Conservation (phyloP, 345 rosid species). For the Laguncularia racemosa region DNA sequence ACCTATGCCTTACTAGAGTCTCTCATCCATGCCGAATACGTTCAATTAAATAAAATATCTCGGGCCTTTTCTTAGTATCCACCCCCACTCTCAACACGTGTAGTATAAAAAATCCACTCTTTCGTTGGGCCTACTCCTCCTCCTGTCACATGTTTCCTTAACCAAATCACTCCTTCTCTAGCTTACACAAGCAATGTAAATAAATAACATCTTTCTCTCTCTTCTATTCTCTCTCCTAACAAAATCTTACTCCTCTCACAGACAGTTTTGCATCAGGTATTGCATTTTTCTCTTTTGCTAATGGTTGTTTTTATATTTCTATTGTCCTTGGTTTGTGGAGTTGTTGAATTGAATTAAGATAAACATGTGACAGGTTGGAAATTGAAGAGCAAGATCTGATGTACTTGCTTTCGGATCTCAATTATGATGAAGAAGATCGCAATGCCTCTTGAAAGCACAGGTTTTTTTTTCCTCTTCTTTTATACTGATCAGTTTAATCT, state of each 20-base stretch:
- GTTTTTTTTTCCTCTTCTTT: constrained; percentile 10
- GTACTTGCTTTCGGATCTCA: constrained; percentile 45
- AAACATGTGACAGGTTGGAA: constrained; percentile 3
- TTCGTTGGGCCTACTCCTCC: constrained; percentile 8
- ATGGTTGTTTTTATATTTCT: no score
- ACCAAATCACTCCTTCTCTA: neutral
- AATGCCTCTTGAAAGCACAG: constrained; percentile 53
- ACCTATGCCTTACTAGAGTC: no score
- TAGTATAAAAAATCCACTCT: neutral
- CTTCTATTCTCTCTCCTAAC: no score
- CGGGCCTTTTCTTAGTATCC: neutral
- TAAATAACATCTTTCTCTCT: no score
- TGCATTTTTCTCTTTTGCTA: no score
- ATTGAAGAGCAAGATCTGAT: constrained; percentile 35
- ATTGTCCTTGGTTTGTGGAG: no score
- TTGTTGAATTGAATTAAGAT: no score
- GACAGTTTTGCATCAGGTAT: no score
- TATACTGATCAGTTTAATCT: neutral
- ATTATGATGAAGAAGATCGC: constrained; percentile 17
- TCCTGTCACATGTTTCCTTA: neutral
- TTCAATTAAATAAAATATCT: no score
- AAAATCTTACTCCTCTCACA: no score
- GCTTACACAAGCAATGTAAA: neutral
- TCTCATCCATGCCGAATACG: no score
- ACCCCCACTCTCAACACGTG: constrained; percentile 2